These are phyloP conservation scores for Podila epigama DNA, from an alignment of 192 early-diverging fungal genomes.

Conservation along the genomic window DNA sequence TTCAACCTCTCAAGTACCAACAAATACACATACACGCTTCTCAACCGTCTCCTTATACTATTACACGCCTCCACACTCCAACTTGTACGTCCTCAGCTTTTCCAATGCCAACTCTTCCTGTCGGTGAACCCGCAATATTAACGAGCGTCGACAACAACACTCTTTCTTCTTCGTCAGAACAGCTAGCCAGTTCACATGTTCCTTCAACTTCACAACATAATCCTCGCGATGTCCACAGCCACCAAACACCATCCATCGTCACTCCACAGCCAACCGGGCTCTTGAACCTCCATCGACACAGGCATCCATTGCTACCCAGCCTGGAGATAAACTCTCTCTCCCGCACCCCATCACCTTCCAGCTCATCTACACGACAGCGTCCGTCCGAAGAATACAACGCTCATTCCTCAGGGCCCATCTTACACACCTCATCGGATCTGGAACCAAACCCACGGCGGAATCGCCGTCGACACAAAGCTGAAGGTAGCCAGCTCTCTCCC, in stretches of 20 bases:
- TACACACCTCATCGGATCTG: background rate
- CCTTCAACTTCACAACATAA: background rate
- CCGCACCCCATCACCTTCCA: background rate
- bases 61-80: background rate
- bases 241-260: background rate
- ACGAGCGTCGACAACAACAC: background rate
- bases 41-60: background rate
- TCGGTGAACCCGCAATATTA: background rate
- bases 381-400: background rate
- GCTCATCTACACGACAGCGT: background rate
- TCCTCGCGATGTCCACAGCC: background rate
- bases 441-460: background rate
- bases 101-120: background rate
- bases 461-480: background rate
- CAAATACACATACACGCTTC: background rate
- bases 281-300: background rate
- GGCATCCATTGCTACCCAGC: background rate
- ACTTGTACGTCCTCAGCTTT: background rate
- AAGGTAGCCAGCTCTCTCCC: constrained; percentile 8
- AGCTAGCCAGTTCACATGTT: no score
- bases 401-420: background rate
- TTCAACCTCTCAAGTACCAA: no score
- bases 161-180: no score
- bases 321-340: background rate
- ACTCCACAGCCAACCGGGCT: background rate